Base-by-base conservation (phyloP, 768 basidiomycete genomes). In the Thelephora ganbajun region DNA sequence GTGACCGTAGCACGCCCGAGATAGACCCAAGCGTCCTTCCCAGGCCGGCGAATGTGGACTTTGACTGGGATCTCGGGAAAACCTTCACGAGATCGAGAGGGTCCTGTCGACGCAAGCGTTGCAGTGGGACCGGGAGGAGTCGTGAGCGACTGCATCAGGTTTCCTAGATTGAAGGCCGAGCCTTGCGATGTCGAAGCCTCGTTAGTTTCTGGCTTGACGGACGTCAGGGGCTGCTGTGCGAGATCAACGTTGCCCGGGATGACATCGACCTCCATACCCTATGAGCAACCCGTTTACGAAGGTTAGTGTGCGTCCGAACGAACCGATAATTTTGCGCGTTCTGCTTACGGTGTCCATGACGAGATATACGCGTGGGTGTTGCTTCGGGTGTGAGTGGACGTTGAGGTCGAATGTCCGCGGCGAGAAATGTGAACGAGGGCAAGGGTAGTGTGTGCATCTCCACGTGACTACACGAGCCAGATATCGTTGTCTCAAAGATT, bases 31-130 rank as follows among this genome's bases (percentile, higher is more conserved):
- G 80, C 73, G 60, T 89, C 87, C 57, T 68, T 76, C 48, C 87
- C 86, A 33, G 86, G 80, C 54, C 77, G 69, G 53, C 87, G 72
- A 54, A 87, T 81, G 56, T 89, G 87, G 16, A 90, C 84, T 61
- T 89, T 88, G 50, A 89, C 87, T 50, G 83, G 75, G 50, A 89
- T 74, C 49, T 89, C 85, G 46, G 80, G 77, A 58, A 85, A 83
- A 48, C 61, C 68, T 56, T 81, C 79, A 48, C 76, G 76, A 49
- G 39, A 41, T 16, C 39, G 39, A 41, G 39, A 41, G 16, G 39
- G 67, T 48, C 34, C 51, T 50, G 45, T 33, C 14, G 14, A 36
- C 51, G 50, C 23, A 26, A 14, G 14, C 6, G 34, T 44, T 33
- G 35, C 1, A 30, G 6, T 19, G 13, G 35, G 20, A 13, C 33